Evolutionary conservation across 768 basidiomycete species (phyloP), one percentile per base, ranked within the genome.

Genomic region (Kwoniella newhampshirensis): DNA sequence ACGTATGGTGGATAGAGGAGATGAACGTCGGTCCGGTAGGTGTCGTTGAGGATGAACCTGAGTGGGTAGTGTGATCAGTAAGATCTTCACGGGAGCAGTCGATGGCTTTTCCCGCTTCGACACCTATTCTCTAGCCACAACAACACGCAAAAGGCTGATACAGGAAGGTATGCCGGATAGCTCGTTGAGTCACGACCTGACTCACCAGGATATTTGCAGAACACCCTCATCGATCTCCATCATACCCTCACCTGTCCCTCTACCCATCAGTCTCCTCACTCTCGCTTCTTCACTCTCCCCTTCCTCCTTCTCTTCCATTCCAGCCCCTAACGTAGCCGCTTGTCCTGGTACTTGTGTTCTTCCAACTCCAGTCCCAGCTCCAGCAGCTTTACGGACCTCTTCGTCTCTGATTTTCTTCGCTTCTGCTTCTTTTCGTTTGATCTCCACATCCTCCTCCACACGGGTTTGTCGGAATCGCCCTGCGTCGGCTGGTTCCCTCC

Each of bases 31-130:
- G 90, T 92, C 51, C 93, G 85, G 71, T 91, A 97, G 0, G 89
- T 91, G 75, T 98, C 94, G 78, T 98, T 99, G 71, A 99, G 84
- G 72, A 97, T 85, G 73, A 91, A 92, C 89, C 92, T 96, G 60
- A 26, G 26, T 1, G 18, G n/a, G 21, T 37, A 30, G 32, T 2
- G 37, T 4, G 11, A 50, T 21, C 32, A 11, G 7, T 17, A 44
- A 44, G 13, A 23, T 20, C 18, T 6, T 41, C 39, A 41, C 4
- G 6, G 6, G n/a, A n/a, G n/a, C n/a, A n/a, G n/a, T n/a, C n/a
- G n/a, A 25, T n/a, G 23, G 30, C 47, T 15, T 46, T 21, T 27
- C 6, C 11, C 23, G 9, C 8, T 43, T 7, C 17, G 9, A 9
- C 17, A 27, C 11, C 7, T 8, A 43, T 9, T 7, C 23, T 43